Evolutionary conservation across 2,329 filamentous ascomycete genomes (phyloP), one percentile per base, ranked within the genome.

Genomic region (Bertia moriformis): DNA sequence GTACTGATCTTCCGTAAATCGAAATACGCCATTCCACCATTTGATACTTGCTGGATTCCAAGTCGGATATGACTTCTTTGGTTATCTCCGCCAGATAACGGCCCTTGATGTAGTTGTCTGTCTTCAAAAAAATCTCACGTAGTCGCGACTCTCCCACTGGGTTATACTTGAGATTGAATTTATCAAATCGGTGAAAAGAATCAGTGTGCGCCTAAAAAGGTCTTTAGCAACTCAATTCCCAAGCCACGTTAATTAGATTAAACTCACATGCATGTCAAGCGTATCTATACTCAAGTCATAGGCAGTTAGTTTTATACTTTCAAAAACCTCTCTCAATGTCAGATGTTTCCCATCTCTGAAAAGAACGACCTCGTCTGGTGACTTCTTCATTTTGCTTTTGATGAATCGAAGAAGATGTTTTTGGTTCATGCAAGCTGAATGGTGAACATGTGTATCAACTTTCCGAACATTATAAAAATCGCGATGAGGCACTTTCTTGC

Each of bases 331-430:
- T 42, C 76, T 78, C 43, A 98, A 62, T 1, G 91, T 96, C 49
- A 98, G 66, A 58, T 93, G 77, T 58, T 89, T 93, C 43, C 83
- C 89, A 57, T 98, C 91, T 53, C 91, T 75, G 58, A 78, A 93
- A 35, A 98, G 71, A 4, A 98, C 91, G 20, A 91, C 77, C 61
- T 98, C 91, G 51, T 96, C 84, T 0, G 88, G 87, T 14, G 75
- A 91, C 60, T 94, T 98, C 71, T 95, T 96, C 86, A 98, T 95
- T 63, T 98, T 98, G 61, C 87, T 94, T 62, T 98, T 98, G 66
- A 98, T 98, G 61, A 98, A 98, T 40, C 91, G 85, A 43, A 98
- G 66, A 41, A 98, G 64, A 69, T 98, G 91, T 62, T 98, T 98
- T 60, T 98, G 91, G 55, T 98, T 98, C 91, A 98, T 98, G 57